Evolutionary conservation across 441 rosid genomes (phyloP).

Genomic region (Croton laevigatus): DNA sequence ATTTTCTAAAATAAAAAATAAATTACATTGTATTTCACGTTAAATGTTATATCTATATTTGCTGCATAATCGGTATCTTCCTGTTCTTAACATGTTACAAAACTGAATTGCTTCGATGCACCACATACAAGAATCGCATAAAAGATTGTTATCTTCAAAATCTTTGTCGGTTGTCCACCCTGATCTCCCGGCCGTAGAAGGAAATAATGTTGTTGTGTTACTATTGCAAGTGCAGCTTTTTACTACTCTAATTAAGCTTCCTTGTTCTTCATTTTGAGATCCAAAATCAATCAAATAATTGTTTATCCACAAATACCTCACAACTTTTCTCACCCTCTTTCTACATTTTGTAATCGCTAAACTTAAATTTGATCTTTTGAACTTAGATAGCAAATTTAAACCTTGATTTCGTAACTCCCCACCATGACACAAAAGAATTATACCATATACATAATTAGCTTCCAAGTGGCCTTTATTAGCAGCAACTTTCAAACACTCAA

Average conservation of each 20-base stretch:
- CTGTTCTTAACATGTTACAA: slow-evolving; percentile 4
- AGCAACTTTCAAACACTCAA: too few species aligned
- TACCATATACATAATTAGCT: too few species aligned
- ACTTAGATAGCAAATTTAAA: not conserved
- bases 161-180: not conserved
- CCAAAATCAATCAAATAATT: not conserved
- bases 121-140: slow-evolving; percentile 17
- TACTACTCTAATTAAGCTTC: too few species aligned
- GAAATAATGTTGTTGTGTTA: not conserved
- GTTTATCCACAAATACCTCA: not conserved
- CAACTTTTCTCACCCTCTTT: not conserved
- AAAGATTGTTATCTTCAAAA: not conserved
- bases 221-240: not conserved
- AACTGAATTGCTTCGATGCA: slow-evolving; percentile 7
- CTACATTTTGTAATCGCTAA: slow-evolving; percentile 1
- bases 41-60: too few species aligned
- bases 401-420: not conserved
- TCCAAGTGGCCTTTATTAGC: too few species aligned
- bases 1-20: too few species aligned
- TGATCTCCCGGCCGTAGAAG: not conserved
- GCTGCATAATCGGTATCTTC: too few species aligned
- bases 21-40: too few species aligned
- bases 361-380: not conserved
- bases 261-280: not conserved
- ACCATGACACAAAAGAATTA: too few species aligned